Conservation (phyloP, 805 yeast species). For the Kuraishia capsulata region DNA sequence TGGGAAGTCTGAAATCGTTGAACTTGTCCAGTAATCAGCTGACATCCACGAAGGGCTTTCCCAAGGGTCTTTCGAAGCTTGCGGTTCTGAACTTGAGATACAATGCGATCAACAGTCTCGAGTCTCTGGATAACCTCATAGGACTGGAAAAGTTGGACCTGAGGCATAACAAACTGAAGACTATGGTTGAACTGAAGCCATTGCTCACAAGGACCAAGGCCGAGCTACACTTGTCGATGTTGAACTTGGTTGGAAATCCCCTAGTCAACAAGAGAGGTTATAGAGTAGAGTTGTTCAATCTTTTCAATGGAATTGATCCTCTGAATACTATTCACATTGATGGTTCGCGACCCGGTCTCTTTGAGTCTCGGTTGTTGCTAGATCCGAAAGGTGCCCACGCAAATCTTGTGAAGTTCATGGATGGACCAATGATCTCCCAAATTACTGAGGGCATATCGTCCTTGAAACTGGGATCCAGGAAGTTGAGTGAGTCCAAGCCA, state of each 20-base stretch:
- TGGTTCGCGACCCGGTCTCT: constrained; percentile 53
- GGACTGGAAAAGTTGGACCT: constrained; percentile 43
- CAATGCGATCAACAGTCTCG: constrained; percentile 31
- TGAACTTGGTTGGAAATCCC: constrained; percentile 29
- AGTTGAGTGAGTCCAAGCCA: constrained; percentile 6
- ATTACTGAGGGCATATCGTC: constrained; percentile 28
- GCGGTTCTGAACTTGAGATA: constrained; percentile 42
- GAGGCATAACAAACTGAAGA: constrained; percentile 33
- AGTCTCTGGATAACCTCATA: constrained; percentile 33
- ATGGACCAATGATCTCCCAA: constrained; percentile 22
- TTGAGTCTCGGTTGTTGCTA: constrained; percentile 45
- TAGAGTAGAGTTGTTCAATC: constrained; percentile 45
- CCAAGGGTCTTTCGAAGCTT: constrained; percentile 29
- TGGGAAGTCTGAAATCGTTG: constrained; percentile 38
- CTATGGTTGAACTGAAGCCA: constrained; percentile 30
- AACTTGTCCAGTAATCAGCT: constrained; percentile 43
- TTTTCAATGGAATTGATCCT: constrained; percentile 43
- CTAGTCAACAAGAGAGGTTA: constrained; percentile 28
- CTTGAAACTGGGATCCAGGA: constrained; percentile 20
- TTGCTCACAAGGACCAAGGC: constrained; percentile 19
- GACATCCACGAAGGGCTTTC: constrained; percentile 15
- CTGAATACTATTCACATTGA: constrained; percentile 41
- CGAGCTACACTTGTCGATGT: constrained; percentile 12
- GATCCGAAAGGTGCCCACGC: constrained; percentile 39
- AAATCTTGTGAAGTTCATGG: constrained; percentile 30